Evolutionary conservation across 176 grass and related monocot genomes (phyloP).

Genomic region (Metroxylon sagu): DNA sequence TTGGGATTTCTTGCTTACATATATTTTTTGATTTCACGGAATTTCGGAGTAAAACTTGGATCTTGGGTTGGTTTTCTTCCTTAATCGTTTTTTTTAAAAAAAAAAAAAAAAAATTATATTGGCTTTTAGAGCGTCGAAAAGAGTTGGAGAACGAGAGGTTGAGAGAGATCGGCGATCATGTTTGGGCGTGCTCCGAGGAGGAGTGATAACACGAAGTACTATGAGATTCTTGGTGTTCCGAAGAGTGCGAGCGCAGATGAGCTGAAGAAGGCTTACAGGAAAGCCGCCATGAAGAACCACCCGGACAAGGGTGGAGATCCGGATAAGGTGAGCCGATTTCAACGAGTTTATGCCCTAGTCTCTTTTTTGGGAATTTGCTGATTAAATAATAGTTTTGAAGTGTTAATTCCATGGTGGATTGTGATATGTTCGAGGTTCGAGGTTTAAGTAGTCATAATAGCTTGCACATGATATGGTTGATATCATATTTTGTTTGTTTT

Average conservation of each 20-base stretch:
- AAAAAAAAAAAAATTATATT: no score
- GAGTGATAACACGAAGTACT: slow-evolving; percentile 83
- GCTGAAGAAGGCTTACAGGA: slow-evolving; percentile 84
- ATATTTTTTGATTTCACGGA: no score
- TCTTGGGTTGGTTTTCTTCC: no score
- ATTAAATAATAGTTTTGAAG: no score
- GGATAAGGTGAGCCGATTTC: slow-evolving; percentile 46
- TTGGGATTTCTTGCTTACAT: no score
- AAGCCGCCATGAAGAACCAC: slow-evolving; percentile 84
- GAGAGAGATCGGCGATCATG: slow-evolving; percentile 36
- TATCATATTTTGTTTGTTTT: slow-evolving; percentile 1
- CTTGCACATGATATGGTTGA: no score
- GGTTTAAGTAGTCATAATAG: no score
- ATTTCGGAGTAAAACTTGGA: no score
- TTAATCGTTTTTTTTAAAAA: no score
- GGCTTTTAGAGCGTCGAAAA: not conserved
- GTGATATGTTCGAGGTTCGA: no score
- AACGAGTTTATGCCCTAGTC: not conserved
- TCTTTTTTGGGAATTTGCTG: no score
- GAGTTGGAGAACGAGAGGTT: not conserved
- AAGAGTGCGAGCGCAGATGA: slow-evolving; percentile 74
- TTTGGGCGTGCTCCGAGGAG: slow-evolving; percentile 87
- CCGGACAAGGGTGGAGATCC: slow-evolving; percentile 96
- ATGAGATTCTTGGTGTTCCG: slow-evolving; percentile 80
- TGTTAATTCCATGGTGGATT: no score